Evolutionary conservation across 2,329 filamentous ascomycete genomes (phyloP).

Genomic region (Curvularia sp.): DNA sequence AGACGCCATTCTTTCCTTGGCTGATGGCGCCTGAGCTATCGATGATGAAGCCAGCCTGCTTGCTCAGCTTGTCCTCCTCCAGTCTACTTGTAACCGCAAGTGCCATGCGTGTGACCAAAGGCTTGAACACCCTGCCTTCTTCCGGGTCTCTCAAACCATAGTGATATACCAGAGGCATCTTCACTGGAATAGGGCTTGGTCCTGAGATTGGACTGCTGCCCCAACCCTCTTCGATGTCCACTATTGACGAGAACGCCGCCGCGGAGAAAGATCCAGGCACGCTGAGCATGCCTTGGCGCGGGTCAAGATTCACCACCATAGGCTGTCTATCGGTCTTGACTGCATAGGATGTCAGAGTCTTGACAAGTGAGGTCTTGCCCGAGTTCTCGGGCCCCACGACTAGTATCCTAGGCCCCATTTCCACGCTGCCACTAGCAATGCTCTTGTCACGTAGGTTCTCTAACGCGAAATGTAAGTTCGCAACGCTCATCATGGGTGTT

Average conservation of each 20-base stretch:
- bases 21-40: conserved; percentile 79
- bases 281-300: conserved; percentile 68
- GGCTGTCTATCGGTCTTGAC: conserved; percentile 77
- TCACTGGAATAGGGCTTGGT: conserved; percentile 85
- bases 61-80: conserved; percentile 75
- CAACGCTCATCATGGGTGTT: conserved; percentile 79
- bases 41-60: conserved; percentile 79
- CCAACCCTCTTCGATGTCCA: conserved; percentile 90
- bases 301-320: conserved; percentile 83
- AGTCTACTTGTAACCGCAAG: conserved; percentile 79
- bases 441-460: conserved; percentile 73
- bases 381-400: conserved; percentile 78
- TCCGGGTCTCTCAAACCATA: conserved; percentile 78
- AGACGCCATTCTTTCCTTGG: conserved; percentile 66
- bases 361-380: conserved; percentile 84
- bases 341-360: conserved; percentile 80
- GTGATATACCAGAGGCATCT: conserved; percentile 89
- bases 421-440: conserved; percentile 41
- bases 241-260: conserved; percentile 82
- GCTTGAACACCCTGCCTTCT: conserved; percentile 73
- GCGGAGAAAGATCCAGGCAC: conserved; percentile 80
- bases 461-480: conserved; percentile 89
- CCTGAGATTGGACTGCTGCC: conserved; percentile 90
- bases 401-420: conserved; percentile 79
- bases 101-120: conserved; percentile 77